Base-by-base conservation (phyloP, 192 early-diverging fungal species). In the Dissophora ornata region DNA sequence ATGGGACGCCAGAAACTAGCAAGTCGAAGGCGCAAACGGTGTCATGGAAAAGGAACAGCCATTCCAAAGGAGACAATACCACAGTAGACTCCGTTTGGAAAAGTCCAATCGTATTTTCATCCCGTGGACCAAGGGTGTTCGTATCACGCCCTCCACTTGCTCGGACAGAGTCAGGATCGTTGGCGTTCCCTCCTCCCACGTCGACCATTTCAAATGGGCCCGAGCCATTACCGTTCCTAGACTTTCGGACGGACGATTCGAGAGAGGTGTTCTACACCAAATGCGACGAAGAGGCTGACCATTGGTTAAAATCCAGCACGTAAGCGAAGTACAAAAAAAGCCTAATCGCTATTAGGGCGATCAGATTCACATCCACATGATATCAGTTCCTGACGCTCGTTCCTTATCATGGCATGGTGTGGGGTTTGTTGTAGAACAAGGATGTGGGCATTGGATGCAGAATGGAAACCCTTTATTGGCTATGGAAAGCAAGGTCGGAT, bases 401-500 rank as follows among this genome's bases (percentile, higher is more conserved):
- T n/a, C n/a, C n/a, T 38, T 38, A 38, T 38, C 36, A 9, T 38
- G 36, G 36, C 13, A 38, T 38, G 13, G 10, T 18, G 18, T 45
- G 44, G 18, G 18, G 18, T 6, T 54, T 52, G 18, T 54, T 52
- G 15, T 53, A 77, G 73, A 15, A 40, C 73, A 1, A 67, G 50
- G 34, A 56, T 77, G 59, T 62, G 64, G 64, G 73, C 73, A 16
- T 22, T 77, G 48, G 73, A 77, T 33, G 51, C 38, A 15, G 73
- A 77, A 57, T 77, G 73, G 73, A 61, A 46, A 18, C 52, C 73
- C 7, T 75, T 46, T 42, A 50, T 12, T 6, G 19, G 28, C 2
- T 30, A 40, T n/a, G 34, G 46, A 18, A 32, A 55, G 51, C 58
- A 57, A 19, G 73, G 64, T 22, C 59, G 54, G 38, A 30, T 77